Base-by-base conservation (phyloP, 2,329 filamentous ascomycete genomes). In the Diaporthe humulicola region DNA sequence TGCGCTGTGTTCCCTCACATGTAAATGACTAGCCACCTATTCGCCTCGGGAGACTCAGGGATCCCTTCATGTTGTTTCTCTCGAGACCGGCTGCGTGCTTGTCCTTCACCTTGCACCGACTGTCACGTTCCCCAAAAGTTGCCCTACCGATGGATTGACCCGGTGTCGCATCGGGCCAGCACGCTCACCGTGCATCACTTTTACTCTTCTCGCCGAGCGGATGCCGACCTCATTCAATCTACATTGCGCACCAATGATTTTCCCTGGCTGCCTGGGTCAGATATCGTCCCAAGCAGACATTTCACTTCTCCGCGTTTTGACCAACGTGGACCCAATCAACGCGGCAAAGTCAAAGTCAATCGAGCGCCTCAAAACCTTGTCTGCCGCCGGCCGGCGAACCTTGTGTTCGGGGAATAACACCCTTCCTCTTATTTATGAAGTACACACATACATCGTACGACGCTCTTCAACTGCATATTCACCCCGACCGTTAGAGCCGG, bases 261-360 rank as follows among this genome's bases (percentile, higher is more conserved):
- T 54, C 48, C 40, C 48, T 40, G n/a, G 30, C 14, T 54, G 33
- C 40, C 48, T 40, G n/a, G 30, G 48, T 40, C 3, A 54, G n/a
- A n/a, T 54, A 9, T 54, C 33, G 15, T 52, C 45, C 48, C 14
- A 40, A 69, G 48, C 40, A 33, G 45, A 54, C 33, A 28, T 52
- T 40, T 28, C 30, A 40, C 64, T 38, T 40, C 64, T 54, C 22
- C 64, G 33, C 64, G 48, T 69, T 67, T 69, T 54, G 64, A 69
- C 64, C 45, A 40, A 69, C 45, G 64, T 69, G 64, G 64, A 69
- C 64, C 64, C 64, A 69, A 69, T 69, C 64, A 69, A 54, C 64
- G 48, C 22, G 45, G 48, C 64, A 69, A 54, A 69, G 64, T 54
- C 33, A 69, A 54, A 69, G 64, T 69, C 48, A 69, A 69, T 69